Evolutionary conservation across 352 stramenopile genomes (phyloP).

Genomic region (Nothophytophthora sp.): DNA sequence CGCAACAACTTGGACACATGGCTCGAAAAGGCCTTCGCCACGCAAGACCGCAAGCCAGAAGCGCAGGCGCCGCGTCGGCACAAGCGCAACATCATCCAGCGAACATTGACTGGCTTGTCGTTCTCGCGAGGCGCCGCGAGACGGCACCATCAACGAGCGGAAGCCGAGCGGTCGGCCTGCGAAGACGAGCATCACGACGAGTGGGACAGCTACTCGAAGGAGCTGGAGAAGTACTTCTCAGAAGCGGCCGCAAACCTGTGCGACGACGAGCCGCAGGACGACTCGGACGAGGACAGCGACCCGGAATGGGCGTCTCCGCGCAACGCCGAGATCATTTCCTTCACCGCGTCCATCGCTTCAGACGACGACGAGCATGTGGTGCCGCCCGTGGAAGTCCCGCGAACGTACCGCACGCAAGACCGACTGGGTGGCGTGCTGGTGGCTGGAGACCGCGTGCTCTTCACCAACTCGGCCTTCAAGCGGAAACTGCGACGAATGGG

Average conservation of each 20-base stretch:
- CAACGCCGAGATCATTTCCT: slow-evolving; percentile 20
- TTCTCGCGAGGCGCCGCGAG: not conserved
- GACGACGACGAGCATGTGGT: slow-evolving; percentile 17
- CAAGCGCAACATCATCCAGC: slow-evolving; percentile 22
- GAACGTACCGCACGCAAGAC: slow-evolving; percentile 29
- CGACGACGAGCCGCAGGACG: slow-evolving; percentile 3
- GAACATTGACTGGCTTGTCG: slow-evolving; percentile 15
- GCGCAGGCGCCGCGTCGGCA: not conserved
- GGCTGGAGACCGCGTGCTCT: slow-evolving; percentile 27
- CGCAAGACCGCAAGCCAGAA: slow-evolving; percentile 6
- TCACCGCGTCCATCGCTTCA: slow-evolving; percentile 19
- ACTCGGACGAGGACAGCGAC: slow-evolving; percentile 13
- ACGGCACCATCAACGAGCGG: slow-evolving; percentile 5
- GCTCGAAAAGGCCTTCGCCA: slow-evolving; percentile 16
- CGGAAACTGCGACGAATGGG: slow-evolving; percentile 13
- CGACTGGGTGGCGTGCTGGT: slow-evolving; percentile 31
- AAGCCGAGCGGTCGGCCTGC: not conserved
- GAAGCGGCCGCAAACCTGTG: slow-evolving; percentile 19
- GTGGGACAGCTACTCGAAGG: slow-evolving; percentile 20
- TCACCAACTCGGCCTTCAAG: slow-evolving; percentile 39
- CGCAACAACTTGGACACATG: slow-evolving; percentile 2
- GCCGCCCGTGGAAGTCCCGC: slow-evolving; percentile 33
- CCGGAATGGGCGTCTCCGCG: slow-evolving; percentile 2
- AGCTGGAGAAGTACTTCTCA: slow-evolving; percentile 25
- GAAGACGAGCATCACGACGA: slow-evolving; percentile 6